Base-by-base conservation (phyloP, 2,329 filamentous ascomycete genomes). In the Orbilia oligospora region DNA sequence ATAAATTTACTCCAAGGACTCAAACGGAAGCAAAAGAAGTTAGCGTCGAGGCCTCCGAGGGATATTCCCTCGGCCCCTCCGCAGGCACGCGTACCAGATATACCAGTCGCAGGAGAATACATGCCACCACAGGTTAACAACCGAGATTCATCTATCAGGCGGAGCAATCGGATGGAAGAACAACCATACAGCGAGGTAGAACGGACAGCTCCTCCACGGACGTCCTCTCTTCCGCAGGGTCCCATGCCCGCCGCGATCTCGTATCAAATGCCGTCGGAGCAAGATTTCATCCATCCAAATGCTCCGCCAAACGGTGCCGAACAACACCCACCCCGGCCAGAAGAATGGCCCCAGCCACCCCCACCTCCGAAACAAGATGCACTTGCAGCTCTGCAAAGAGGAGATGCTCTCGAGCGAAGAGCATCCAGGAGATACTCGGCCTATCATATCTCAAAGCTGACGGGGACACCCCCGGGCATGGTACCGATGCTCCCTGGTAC, bases 1-100 rank as follows among this genome's bases (percentile, higher is more conserved):
- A 98, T 99, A 85, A 97, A 97, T 83, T 87, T 99, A 33, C 88
- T 99, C 8, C 96, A 99, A 84, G 96, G 96, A 1, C 86, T 99
- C 80, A 99, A 99, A 87, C 91, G 95, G 85, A 99, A 99, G 84
- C 96, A 99, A 84, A 94, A 97, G 83, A 93, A 94, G 82, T 85
- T 99, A 82, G 75, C 75, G 16, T 65, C 75, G 12, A 64, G 75
- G 36, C 87, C 90, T 53, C 88, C 89, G 80, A 87, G 88, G 76
- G 87, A 87, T 75, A 9, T 20, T 18, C 53, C 44, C 36, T 24
- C 71, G 12, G 65, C 46, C 16, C 66, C 72, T 58, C 64, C 64
- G 30, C 72, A 82, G 27, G 81, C 84, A 5, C 38, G 83, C 81
- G 81, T 85, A 83, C 81, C 87, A 85, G 82, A 85, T 82, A 83